Evolutionary conservation across 805 yeast species (phyloP).

Genomic region (Schizosaccharomyces lindneri): DNA sequence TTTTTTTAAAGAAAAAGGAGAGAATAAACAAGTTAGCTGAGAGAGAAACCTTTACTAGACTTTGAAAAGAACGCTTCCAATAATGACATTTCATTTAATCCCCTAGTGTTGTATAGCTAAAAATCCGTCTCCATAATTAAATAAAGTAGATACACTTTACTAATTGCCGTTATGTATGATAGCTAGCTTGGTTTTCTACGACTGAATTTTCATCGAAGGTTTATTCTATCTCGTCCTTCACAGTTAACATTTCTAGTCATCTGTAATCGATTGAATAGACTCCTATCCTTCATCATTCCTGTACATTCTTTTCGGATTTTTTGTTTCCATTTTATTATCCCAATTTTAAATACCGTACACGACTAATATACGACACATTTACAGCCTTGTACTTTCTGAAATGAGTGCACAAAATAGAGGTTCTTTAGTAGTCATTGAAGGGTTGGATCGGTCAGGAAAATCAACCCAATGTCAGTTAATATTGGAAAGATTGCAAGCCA

Average conservation of each 20-base stretch:
- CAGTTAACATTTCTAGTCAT: too few relatives aligned
- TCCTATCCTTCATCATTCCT: background rate
- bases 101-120: too few relatives aligned
- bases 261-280: too few relatives aligned
- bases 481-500: conserved; percentile 10
- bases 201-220: background rate
- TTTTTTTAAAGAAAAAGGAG: too few relatives aligned
- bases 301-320: background rate
- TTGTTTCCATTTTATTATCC: background rate
- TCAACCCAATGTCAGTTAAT: conserved; percentile 47
- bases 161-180: background rate
- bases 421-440: conserved; percentile 59
- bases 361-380: background rate
- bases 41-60: too few relatives aligned
- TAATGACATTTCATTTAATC: too few relatives aligned
- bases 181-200: background rate
- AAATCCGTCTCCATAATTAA: too few relatives aligned
- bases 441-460: conserved; percentile 86
- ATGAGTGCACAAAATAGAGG: conserved; percentile 23
- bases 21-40: too few relatives aligned
- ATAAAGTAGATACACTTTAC: too few relatives aligned
- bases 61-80: too few relatives aligned
- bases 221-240: too few relatives aligned
- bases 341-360: background rate
- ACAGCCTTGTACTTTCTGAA: background rate